Percentiles rank a stretch among this genome's conserved stretches.
phyloP scores from a whole-genome alignment of 2,329 filamentous ascomycete genomes.

The Myriosclerotinia curreyana region DNA sequence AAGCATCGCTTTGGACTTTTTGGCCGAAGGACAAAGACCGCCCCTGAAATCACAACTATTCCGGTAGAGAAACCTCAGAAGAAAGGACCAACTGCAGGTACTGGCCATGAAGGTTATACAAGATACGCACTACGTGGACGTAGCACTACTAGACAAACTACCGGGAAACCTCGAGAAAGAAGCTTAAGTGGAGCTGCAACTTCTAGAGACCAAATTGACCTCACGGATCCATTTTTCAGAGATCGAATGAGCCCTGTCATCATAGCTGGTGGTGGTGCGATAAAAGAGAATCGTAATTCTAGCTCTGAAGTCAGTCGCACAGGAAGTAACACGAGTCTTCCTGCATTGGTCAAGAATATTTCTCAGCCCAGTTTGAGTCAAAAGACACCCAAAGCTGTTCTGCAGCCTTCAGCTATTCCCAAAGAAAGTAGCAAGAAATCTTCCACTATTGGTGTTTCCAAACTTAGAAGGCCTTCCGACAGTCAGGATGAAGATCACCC shows the following conservation, averaged over 20 bases:
- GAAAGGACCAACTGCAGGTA: conserved; percentile 86
- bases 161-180: conserved; percentile 43
- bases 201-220: conserved; percentile 52
- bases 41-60: conserved; percentile 46
- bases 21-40: conserved; percentile 65
- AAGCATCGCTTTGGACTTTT: conserved; percentile 75
- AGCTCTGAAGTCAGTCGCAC: conserved; percentile 49
- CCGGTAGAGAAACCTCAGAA: conserved; percentile 58
- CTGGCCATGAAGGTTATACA: conserved; percentile 85
- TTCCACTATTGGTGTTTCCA: conserved; percentile 25
- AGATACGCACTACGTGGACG: conserved; percentile 59
- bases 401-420: conserved; percentile 56
- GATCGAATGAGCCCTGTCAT: conserved; percentile 64
- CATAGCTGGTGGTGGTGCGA: conserved; percentile 58
- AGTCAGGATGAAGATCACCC: conserved; percentile 54
- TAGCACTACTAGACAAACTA: conserved; percentile 56
- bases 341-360: conserved; percentile 44
- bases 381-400: conserved; percentile 45
- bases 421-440: conserved; percentile 35
- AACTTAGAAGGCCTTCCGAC: conserved; percentile 46
- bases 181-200: conserved; percentile 42
- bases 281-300: conserved; percentile 58
- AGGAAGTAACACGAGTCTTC: conserved; percentile 51
- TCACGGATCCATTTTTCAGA: conserved; percentile 55
- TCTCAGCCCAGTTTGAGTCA: conserved; percentile 31